phyloP scores from a whole-genome alignment of 441 rosid genomes.

The Iberis amara region DNA sequence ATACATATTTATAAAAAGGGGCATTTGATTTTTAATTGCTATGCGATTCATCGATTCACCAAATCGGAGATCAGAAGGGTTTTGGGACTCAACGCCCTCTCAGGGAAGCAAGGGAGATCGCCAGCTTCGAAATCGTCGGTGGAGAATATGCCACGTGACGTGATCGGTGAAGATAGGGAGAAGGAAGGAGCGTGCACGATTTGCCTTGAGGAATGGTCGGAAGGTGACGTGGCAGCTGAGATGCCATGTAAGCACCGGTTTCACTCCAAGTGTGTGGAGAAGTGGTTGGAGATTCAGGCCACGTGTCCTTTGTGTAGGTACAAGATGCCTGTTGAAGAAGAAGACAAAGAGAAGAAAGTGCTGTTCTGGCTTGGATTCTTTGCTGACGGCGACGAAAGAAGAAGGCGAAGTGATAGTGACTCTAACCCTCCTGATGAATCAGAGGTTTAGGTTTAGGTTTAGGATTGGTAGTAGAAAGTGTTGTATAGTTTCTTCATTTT shows the following conservation, averaged over 20 bases:
- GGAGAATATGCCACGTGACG: slow-evolving; percentile 51
- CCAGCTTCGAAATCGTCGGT: slow-evolving; percentile 69
- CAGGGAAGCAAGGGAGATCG: slow-evolving; percentile 42
- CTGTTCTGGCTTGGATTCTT: slow-evolving; percentile 34
- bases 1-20: no score
- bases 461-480: neutral
- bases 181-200: slow-evolving; percentile 51
- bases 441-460: slow-evolving; percentile 14
- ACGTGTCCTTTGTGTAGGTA: slow-evolving; percentile 81
- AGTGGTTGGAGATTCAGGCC: slow-evolving; percentile 73
- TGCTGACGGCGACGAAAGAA: slow-evolving; percentile 9
- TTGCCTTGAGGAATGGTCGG: slow-evolving; percentile 64
- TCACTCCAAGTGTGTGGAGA: slow-evolving; percentile 63
- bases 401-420: neutral
- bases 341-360: slow-evolving; percentile 33
- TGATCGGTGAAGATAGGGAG: slow-evolving; percentile 34
- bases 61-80: slow-evolving; percentile 42
- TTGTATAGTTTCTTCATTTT: neutral
- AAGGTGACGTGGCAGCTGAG: slow-evolving; percentile 53
- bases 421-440: slow-evolving; percentile 9
- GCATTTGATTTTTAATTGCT: no score
- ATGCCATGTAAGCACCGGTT: slow-evolving; percentile 87
- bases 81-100: neutral
- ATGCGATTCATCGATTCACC: slow-evolving; percentile 58
- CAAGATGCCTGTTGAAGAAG: slow-evolving; percentile 76